A percentile compares a stretch with the other conserved stretches of the same genome.
Conservation (phyloP, 441 rosid genomes). For the Euphorbia celastroides region DNA sequence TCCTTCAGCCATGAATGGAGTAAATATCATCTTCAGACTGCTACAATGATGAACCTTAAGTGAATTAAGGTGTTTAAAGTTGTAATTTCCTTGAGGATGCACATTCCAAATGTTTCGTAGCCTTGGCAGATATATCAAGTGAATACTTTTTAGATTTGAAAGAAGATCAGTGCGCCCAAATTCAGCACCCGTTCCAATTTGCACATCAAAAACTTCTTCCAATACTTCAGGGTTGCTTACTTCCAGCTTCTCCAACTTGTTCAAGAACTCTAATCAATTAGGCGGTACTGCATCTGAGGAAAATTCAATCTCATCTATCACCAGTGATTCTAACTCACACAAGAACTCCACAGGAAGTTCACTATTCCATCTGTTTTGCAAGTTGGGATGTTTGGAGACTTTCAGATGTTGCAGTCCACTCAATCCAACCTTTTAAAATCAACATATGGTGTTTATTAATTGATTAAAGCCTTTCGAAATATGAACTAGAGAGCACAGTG, state of each 20-base stretch:
- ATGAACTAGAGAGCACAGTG: background rate
- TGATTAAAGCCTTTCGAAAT: background rate
- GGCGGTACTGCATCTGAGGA: conserved; percentile 7
- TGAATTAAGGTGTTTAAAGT: conserved; percentile 6
- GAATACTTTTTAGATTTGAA: background rate
- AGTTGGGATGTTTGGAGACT: conserved; percentile 13
- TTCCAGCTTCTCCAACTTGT: conserved; percentile 2
- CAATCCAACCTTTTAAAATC: conserved; percentile 12
- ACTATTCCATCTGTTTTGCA: conserved; percentile 4
- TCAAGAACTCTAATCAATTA: background rate
- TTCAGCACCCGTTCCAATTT: background rate
- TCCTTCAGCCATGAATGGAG: conserved; percentile 5
- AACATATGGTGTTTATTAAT: background rate
- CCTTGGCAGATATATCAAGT: conserved; percentile 13
- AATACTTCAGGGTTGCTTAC: conserved; percentile 11
- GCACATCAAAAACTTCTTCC: conserved; percentile 14
- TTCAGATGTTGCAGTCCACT: background rate
- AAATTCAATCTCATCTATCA: conserved; percentile 6
- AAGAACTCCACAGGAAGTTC: conserved; percentile 7
- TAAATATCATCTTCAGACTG: conserved; percentile 19
- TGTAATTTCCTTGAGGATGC: background rate
- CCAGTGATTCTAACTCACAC: background rate
- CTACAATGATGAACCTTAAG: conserved; percentile 14
- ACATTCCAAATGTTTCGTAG: conserved; percentile 2
- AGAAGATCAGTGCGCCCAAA: background rate